phyloP scores from a whole-genome alignment of 2,329 filamentous ascomycete species.

The Arthrobotrys megalospora region DNA sequence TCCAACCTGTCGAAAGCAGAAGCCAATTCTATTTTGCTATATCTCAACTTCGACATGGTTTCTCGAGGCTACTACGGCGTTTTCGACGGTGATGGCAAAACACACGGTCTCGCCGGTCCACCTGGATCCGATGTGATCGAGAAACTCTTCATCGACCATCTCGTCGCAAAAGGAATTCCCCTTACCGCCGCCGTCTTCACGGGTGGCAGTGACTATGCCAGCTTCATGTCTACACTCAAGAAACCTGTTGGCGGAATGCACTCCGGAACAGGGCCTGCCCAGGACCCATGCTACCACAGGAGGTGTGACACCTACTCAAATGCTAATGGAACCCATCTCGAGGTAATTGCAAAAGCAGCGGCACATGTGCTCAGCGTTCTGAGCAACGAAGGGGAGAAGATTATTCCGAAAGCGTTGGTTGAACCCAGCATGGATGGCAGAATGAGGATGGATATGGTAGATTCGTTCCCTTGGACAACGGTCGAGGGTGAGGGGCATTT shows the following conservation, averaged over 20 bases:
- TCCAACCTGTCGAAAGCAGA: conserved; percentile 62
- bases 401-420: conserved; percentile 64
- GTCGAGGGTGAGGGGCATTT: conserved; percentile 53
- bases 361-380: conserved; percentile 66
- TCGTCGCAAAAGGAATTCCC: conserved; percentile 62
- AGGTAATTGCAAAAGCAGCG: conserved; percentile 66
- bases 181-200: conserved; percentile 65
- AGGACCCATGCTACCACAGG: conserved; percentile 67
- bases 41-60: conserved; percentile 68
- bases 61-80: conserved; percentile 66
- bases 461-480: conserved; percentile 43
- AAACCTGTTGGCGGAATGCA: conserved; percentile 67
- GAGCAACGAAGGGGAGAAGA: conserved; percentile 65
- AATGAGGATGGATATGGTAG: conserved; percentile 17
- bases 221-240: conserved; percentile 66
- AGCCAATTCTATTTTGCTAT: conserved; percentile 63
- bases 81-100: conserved; percentile 66
- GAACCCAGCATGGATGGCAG: conserved; percentile 22
- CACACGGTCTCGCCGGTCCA: conserved; percentile 62
- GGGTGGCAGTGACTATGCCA: conserved; percentile 65
- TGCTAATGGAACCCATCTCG: conserved; percentile 65
- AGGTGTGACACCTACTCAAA: conserved; percentile 66
- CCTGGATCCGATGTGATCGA: conserved; percentile 66
- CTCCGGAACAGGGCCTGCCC: conserved; percentile 65
- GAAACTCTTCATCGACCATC: conserved; percentile 65